These are phyloP conservation scores for Nemania sp. DNA, from an alignment of 2,329 filamentous ascomycete genomes.

Conservation along the genomic window DNA sequence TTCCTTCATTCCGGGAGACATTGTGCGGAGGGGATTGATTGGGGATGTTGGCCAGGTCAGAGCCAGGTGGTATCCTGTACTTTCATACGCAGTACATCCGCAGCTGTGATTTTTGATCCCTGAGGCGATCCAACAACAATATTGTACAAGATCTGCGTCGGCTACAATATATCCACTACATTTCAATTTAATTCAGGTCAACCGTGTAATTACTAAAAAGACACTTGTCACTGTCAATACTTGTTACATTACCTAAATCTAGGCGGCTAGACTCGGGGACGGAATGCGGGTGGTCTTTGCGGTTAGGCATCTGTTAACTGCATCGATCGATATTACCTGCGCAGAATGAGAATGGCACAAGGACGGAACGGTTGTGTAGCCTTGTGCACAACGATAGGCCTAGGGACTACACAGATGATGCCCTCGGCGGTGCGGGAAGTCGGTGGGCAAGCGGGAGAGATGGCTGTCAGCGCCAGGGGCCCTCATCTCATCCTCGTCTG, in stretches of 20 bases:
- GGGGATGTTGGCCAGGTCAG: conserved; percentile 4
- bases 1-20: conserved; percentile 7
- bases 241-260: background rate
- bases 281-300: background rate
- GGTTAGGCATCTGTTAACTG: background rate
- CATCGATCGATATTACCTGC: background rate
- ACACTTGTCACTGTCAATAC: background rate
- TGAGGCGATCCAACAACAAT: conserved; percentile 20
- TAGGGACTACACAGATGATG: background rate
- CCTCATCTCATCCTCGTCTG: conserved; percentile 2
- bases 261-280: background rate
- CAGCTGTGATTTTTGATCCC: conserved; percentile 8
- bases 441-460: conserved; percentile 1
- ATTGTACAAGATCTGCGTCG: background rate
- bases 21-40: background rate
- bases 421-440: conserved; percentile 13
- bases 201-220: background rate
- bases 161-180: background rate
- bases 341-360: background rate
- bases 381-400: conserved; percentile 16
- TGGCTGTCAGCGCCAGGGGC: conserved; percentile 10
- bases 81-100: background rate
- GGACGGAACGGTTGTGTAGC: background rate
- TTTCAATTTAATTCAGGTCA: background rate
- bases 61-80: background rate